Evolutionary conservation across 139 green algal genomes (phyloP), one percentile per base, ranked within the genome.

Genomic region (Tetraselmis striata): DNA sequence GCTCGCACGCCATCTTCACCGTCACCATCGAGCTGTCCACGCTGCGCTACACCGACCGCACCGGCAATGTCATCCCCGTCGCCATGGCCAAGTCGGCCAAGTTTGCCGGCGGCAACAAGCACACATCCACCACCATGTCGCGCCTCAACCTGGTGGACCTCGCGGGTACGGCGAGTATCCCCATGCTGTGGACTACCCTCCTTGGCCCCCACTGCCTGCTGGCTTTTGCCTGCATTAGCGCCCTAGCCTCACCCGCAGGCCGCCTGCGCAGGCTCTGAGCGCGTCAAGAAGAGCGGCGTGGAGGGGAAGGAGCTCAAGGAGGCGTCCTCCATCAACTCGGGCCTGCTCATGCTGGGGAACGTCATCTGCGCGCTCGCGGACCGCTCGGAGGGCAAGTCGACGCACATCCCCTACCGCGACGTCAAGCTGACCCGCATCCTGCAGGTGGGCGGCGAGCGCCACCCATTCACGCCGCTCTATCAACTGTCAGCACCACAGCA

Each of bases 1-100:
- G 91, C 75, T 94, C 90, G 23, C 91, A 95, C 78, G 90, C 89
- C 27, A 88, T 95, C 32, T 95, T 94, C 86, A 94, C 90, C 30
- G 86, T 95, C 59, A 87, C 78, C 32, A 81, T 95, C 26, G 80
- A 86, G 81, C 81, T 25, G 45, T 67, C 45, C 11, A 67, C 45
- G 45, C 45, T 67, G 45, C 5, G 45, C 5, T 67, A 67, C 45
- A 67, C 45, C 18, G 45, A 67, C 18, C 5, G 45, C 5, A 18
- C 5, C 18, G 45, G 45, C 5, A 67, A 67, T 18, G 11, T 18
- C 45, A 67, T 67, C 18, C 45, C 45, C 11, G 18, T 67, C 18
- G 45, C 45, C 18, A 67, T 67, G 45, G 45, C 18, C 11, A 67
- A 67, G 45, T 67, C 45, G 45, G 5, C 45, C 45, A 67, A 67